Evolutionary conservation across 1,284 basidiomycete genomes (phyloP).

Genomic region (Malassezia nana): DNA sequence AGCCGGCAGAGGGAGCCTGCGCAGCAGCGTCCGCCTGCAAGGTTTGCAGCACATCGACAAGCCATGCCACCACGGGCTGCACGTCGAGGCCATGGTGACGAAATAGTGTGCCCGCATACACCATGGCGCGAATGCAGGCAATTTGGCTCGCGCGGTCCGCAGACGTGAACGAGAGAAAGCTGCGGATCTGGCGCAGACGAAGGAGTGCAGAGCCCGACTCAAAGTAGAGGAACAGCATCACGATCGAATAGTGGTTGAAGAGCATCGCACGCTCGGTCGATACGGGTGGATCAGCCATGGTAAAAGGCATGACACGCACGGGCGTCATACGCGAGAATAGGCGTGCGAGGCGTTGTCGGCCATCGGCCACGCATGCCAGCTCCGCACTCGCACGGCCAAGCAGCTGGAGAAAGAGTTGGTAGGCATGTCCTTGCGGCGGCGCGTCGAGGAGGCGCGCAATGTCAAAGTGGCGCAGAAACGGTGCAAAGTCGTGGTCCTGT

Average conservation of each 20-base stretch:
- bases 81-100: slow-evolving; percentile 58
- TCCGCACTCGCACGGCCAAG: slow-evolving; percentile 55
- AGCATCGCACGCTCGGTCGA: slow-evolving; percentile 66
- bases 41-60: slow-evolving; percentile 58
- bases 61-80: slow-evolving; percentile 58
- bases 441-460: slow-evolving; percentile 4
- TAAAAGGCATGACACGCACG: slow-evolving; percentile 56
- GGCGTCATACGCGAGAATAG: slow-evolving; percentile 70
- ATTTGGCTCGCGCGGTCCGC: slow-evolving; percentile 64
- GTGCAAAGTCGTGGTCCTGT: slow-evolving; percentile 60
- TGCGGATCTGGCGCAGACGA: slow-evolving; percentile 58
- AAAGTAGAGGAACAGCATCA: slow-evolving; percentile 67
- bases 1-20: not conserved
- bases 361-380: not conserved
- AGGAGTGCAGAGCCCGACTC: slow-evolving; percentile 57
- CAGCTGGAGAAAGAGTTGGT: slow-evolving; percentile 69
- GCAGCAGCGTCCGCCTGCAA: slow-evolving; percentile 53
- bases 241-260: slow-evolving; percentile 71
- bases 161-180: slow-evolving; percentile 60
- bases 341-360: slow-evolving; percentile 56
- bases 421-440: slow-evolving; percentile 55
- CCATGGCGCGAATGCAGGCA: slow-evolving; percentile 66
- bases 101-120: slow-evolving; percentile 63
- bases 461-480: slow-evolving; percentile 59
- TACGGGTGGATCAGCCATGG: slow-evolving; percentile 39